Evolutionary conservation across 208 protist genomes (phyloP).

Genomic region (Wallacemonas sp.): DNA sequence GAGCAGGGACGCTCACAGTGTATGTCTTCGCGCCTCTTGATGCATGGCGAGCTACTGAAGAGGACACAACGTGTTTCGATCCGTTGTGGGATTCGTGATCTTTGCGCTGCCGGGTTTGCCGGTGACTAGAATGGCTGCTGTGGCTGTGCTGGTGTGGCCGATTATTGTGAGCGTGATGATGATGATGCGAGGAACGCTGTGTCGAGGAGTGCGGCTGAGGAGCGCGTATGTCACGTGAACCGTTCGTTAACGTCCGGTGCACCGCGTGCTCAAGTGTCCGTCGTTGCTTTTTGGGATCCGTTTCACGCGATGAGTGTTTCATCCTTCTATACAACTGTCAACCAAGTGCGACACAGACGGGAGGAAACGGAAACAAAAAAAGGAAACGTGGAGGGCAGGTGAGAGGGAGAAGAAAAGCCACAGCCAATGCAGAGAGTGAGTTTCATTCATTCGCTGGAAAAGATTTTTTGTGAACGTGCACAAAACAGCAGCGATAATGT

Average conservation of each 20-base stretch:
- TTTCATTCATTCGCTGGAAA: no score
- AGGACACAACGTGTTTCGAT: no score
- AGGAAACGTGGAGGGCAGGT: background rate
- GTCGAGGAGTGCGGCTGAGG: no score
- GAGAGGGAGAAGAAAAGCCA: background rate
- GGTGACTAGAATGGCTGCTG: background rate
- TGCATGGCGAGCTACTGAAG: no score
- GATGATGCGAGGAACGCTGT: background rate
- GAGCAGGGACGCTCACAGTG: slow-evolving; percentile 11
- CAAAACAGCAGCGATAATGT: no score
- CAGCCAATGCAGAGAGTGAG: background rate
- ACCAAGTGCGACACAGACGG: background rate
- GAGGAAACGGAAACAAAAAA: background rate
- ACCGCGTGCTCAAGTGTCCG: slow-evolving; percentile 5
- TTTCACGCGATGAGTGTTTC: slow-evolving; percentile 1
- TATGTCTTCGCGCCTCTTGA: background rate
- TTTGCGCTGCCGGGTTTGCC: background rate
- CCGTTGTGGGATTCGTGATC: no score
- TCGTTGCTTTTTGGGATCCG: background rate
- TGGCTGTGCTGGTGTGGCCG: background rate
- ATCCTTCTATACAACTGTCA: background rate
- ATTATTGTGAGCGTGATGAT: background rate
- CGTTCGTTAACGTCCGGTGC: background rate
- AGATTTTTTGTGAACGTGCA: no score
- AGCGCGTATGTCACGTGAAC: background rate